Conservation (phyloP, 2,329 filamentous ascomycete genomes). For the Diplodia corticola region DNA sequence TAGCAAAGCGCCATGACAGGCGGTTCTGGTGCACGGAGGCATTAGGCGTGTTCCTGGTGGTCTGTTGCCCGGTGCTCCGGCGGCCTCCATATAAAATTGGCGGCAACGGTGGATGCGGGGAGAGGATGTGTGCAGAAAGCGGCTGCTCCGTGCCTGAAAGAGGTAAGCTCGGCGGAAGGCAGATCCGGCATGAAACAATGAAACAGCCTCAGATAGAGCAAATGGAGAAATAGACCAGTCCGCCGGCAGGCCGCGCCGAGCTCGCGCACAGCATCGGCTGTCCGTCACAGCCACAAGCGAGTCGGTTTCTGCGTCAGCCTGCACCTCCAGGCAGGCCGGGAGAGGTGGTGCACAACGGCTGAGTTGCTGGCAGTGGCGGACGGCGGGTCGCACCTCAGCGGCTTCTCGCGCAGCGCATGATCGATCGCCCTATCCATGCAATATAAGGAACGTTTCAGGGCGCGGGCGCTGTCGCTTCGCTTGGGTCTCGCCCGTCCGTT, state of each 20-base stretch:
- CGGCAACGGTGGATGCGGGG: constrained; percentile 5
- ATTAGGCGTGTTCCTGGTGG: constrained; percentile 2
- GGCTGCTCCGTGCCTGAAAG: constrained; percentile 16
- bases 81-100: not conserved
- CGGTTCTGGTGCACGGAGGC: not conserved
- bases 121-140: constrained; percentile 1
- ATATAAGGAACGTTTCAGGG: constrained; percentile 7
- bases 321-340: not conserved
- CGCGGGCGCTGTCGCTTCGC: not conserved
- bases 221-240: not conserved
- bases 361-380: not conserved
- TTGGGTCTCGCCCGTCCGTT: not conserved
- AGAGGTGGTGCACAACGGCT: not conserved
- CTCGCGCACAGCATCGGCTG: not conserved
- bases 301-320: not conserved
- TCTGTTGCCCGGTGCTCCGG: not conserved
- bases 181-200: constrained; percentile 18
- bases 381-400: not conserved
- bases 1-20: constrained; percentile 1
- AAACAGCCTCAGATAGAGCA: constrained; percentile 10
- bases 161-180: constrained; percentile 13
- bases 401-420: not conserved
- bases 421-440: constrained; percentile 6
- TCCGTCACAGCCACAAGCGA: not conserved
- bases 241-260: not conserved